These are phyloP conservation scores for Calonectria pseudoreteaudii DNA, from an alignment of 2,329 filamentous ascomycete species.

Conservation along the genomic window DNA sequence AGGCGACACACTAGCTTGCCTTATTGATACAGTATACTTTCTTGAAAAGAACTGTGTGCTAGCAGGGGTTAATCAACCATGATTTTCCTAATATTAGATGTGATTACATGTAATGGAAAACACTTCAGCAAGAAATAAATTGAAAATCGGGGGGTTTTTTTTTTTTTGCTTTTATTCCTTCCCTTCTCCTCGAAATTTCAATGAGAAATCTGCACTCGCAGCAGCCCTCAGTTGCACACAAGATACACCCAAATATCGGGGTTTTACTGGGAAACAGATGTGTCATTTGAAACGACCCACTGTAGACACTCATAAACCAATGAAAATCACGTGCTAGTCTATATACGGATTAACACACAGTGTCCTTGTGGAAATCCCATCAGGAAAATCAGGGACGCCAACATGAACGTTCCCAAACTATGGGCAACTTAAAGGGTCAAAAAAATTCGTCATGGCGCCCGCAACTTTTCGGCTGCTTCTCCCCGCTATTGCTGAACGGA, in stretches of 20 bases:
- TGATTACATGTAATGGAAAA: not conserved
- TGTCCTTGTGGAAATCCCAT: not conserved
- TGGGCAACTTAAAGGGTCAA: conserved; percentile 7
- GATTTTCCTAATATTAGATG: not conserved
- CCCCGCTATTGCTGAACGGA: not conserved
- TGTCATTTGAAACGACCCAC: not conserved
- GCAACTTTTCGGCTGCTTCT: not conserved
- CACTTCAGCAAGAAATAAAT: not conserved
- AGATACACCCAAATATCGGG: not conserved
- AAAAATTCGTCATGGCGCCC: conserved; percentile 5
- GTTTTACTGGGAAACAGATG: not conserved
- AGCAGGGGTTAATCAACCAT: not conserved
- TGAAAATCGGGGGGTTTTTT: too few species aligned
- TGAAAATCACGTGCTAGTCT: not conserved
- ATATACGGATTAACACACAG: not conserved
- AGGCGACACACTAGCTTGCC: not conserved
- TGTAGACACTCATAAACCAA: not conserved
- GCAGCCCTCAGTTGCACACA: not conserved
- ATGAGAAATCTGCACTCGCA: too few species aligned
- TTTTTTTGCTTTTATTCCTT: too few species aligned
- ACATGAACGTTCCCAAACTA: not conserved
- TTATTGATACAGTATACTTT: not conserved
- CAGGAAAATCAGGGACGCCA: not conserved
- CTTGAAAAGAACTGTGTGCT: not conserved
- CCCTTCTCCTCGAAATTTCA: too few species aligned